Base-by-base conservation (phyloP, 495 filamentous ascomycete genomes). In the Sporormia fimetaria region DNA sequence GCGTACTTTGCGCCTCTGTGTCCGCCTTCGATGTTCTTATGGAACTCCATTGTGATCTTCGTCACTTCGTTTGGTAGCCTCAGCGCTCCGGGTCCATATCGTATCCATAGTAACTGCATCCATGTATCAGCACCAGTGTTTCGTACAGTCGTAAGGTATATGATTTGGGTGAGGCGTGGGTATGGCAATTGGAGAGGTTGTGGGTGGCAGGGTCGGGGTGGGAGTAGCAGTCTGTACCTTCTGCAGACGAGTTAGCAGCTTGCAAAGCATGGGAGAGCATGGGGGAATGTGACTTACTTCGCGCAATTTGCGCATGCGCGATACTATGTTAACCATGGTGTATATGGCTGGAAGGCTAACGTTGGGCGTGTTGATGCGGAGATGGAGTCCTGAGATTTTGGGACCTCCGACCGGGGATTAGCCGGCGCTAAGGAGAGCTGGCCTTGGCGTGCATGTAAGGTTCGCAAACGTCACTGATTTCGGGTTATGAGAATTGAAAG, bases 1-100 rank as follows among this genome's bases (percentile, higher is more conserved):
- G 47, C 67, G 36, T 62, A 85, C 81, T 82, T 80, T 23, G 90
- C 75, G 17, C 88, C 88, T 57, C 81, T 69, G 60, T 93, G 82
- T 16, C 82, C 83, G 21, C 70, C 69, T 12, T 73, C 64, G 40
- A 75, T 68, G 49, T 71, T 78, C 27, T 52, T 51, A 10, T 80
- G 76, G 59, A 93, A 94, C 49, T 81, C 75, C 56, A 98, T 62
- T 62, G 87, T 81, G 58, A 98, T 79, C 43, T 80, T 69, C 41
- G 81, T 80, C 35, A 98, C 76, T 47, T 87, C 77, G 33, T 73
- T 71, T 1, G 86, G 81, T 24, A 98, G 67, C 49, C 83, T 65
- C 11, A 80, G 80, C 16, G 90, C 87, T 24, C 88, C 90, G 27
- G 79, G 76, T 33, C 90, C 90, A 55, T 76, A 56, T 49, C 80